Percentiles rank a stretch among this genome's conserved stretches.
Conservation (phyloP, 805 yeast species). For the Candida chauliodis region DNA sequence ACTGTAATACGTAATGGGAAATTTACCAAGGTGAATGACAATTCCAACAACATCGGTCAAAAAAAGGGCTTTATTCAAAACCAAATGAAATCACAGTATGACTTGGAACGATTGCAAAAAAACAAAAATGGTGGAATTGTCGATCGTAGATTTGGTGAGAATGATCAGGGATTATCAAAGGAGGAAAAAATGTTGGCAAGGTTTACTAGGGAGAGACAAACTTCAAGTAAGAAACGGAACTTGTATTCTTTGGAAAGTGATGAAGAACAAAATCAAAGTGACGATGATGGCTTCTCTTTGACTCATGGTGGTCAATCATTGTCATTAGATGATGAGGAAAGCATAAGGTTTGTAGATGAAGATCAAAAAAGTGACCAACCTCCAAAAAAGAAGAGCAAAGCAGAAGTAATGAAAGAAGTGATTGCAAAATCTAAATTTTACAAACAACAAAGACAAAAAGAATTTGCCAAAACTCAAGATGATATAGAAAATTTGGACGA, state of each 20-base stretch:
- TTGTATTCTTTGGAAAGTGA: slow-evolving; percentile 58
- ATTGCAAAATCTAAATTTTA: slow-evolving; percentile 79
- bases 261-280: slow-evolving; percentile 46
- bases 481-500: slow-evolving; percentile 68
- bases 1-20: slow-evolving; percentile 38
- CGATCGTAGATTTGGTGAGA: slow-evolving; percentile 93
- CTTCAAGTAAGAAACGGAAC: slow-evolving; percentile 52
- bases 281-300: slow-evolving; percentile 46
- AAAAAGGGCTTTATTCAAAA: slow-evolving; percentile 35
- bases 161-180: slow-evolving; percentile 59
- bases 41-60: slow-evolving; percentile 26
- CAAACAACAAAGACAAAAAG: slow-evolving; percentile 70
- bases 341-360: slow-evolving; percentile 36
- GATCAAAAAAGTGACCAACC: slow-evolving; percentile 37
- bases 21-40: slow-evolving; percentile 41
- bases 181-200: slow-evolving; percentile 96
- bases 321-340: slow-evolving; percentile 48
- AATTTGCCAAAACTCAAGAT: slow-evolving; percentile 56
- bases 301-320: slow-evolving; percentile 80
- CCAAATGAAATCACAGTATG: slow-evolving; percentile 55
- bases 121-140: slow-evolving; percentile 74
- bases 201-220: slow-evolving; percentile 83
- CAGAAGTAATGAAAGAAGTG: slow-evolving; percentile 82
- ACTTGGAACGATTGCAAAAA: slow-evolving; percentile 56
- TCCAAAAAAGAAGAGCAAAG: slow-evolving; percentile 67